Evolutionary conservation across 108 stramenopile genomes (phyloP), one percentile per base, ranked within the genome.

Genomic region (Ochromonas danica): DNA sequence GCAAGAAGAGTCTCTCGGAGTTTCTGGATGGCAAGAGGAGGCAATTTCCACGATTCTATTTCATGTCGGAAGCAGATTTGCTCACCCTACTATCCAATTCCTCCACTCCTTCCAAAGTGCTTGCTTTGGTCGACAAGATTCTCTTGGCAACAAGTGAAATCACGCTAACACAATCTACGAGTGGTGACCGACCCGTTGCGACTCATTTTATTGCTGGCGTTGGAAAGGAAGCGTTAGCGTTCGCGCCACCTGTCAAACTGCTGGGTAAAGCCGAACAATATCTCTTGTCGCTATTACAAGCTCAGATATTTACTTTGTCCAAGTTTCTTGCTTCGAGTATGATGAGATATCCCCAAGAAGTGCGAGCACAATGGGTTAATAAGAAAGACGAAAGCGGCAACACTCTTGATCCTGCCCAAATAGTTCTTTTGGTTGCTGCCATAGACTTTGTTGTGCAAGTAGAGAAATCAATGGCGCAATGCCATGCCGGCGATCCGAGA

Each of bases 1-100:
- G 87, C 67, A 83, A 85, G 36, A 86, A 87, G 51, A 82, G 89
- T 67, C 83, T 89, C 39, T 84, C 85, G 14, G 84, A 81, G n/a
- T 87, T 81, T 60, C n/a, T 87, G 75, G 86, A 87, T 43, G 61
- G 45, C 35, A 87, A 87, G 40, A 61, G 86, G 10, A 35, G 39
- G 35, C 77, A 71, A 25, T 87, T 87, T 65, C 80, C 86, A 39
- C 63, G 86, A 17, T 87, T 87, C 57, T 87, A 87, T 70, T 87
- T 87, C 71, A 75, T 87, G 31, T 78, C 83, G 43, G 74, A 87
- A 80, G 81, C 62, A 0, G 86, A 88, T 39, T 82, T 89, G 27
- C 75, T 89, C 1, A 61, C 81, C 61, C 71, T 88, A 60, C 62
- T 84, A 33, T 83, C 82, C 0, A 84, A 84, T 78, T 63, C 77